Evolutionary conservation across 257 asterid species (phyloP).

Genomic region (Perilla frutescens): DNA sequence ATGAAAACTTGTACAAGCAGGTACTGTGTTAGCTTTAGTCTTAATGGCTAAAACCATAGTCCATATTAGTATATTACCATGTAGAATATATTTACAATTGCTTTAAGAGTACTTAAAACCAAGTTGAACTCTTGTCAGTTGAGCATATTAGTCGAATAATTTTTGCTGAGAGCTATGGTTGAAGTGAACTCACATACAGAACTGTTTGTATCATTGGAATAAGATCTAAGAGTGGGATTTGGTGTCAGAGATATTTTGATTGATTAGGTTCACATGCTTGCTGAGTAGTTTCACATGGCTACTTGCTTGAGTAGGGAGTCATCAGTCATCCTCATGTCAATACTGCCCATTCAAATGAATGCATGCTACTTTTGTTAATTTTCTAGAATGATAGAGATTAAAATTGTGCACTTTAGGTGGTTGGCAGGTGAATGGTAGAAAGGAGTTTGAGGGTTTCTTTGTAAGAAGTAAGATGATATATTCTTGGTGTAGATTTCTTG

Average conservation of each 20-base stretch:
- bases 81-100: slow-evolving; percentile 1
- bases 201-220: not conserved
- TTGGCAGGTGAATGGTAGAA: not conserved
- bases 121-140: not conserved
- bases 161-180: not conserved
- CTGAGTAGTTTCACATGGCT: not conserved
- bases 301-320: not conserved
- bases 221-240: not conserved
- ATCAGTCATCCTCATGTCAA: not conserved
- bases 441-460: not conserved
- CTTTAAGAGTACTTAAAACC: not conserved
- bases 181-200: not conserved
- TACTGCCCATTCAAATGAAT: not conserved
- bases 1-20: slow-evolving; percentile 69
- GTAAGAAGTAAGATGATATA: too few relatives aligned
- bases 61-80: not conserved
- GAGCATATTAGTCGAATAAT: slow-evolving; percentile 3
- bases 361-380: not conserved
- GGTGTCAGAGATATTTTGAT: not conserved
- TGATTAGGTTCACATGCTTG: not conserved
- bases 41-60: not conserved
- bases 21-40: slow-evolving; percentile 44
- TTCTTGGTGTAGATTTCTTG: too few relatives aligned
- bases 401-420: not conserved
- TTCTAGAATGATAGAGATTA: not conserved